Base-by-base conservation (phyloP, 129 eudicot species). In the Escallonia rubra region DNA sequence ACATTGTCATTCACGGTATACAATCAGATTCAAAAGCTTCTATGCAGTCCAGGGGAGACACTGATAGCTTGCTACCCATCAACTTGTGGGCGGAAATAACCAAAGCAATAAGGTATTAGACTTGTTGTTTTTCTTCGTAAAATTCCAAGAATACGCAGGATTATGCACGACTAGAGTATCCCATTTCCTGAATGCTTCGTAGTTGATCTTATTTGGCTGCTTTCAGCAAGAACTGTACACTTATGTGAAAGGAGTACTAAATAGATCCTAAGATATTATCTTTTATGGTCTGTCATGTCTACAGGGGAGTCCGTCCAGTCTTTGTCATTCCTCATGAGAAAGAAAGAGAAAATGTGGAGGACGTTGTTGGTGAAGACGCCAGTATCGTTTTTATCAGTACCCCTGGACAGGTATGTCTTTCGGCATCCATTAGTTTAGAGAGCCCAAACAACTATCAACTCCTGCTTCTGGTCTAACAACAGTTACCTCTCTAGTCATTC, bases 321-420 rank as follows among this genome's bases (percentile, higher is more conserved):
- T 91, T 77, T 74, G 97, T 88, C 44, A 91, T 91, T 71, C 97
- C 97, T 68, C 97, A 86, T 64, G 97, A 91, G 87, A 91, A 86
- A 68, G 88, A 78, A 80, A 76, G 97, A 59, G 97, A 91, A 66
- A 77, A 91, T 69, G 87, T 91, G 63, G 91, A 88, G 69, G 93
- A 91, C 7, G 76, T 83, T 16, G 64, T 83, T 43, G 96, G 90
- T 59, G 82, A 91, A 4, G 89, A 91, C 72, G 67, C 97, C 59
- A 88, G 83, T 64, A 86, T 91, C 6, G 78, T 91, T 73, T 91
- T 88, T 76, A 91, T 91, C 60, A 88, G 88, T 46, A 91, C 97
- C 60, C 97, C 97, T 7, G 94, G 82, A 4, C 96, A 91, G 93
- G 96, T 91, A 61, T 56, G 64, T 61, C 54, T 41, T 23, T 58